These are phyloP conservation scores for Chondrus crispus DNA, from an alignment of 23 red algal genomes.

Conservation along the genomic window DNA sequence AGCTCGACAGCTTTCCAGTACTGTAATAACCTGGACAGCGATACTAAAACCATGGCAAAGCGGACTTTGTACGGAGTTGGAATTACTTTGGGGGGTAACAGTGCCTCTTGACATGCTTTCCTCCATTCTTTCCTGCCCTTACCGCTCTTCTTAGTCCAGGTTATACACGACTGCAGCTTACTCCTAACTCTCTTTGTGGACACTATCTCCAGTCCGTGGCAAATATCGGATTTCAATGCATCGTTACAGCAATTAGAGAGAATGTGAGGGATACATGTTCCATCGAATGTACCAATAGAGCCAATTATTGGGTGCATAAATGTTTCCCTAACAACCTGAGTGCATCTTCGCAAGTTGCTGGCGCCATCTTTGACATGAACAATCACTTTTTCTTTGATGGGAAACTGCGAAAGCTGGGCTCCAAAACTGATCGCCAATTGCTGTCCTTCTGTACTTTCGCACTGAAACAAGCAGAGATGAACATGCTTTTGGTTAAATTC, in stretches of 20 bases:
- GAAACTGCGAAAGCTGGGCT: not conserved
- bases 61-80: not conserved
- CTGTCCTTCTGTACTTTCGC: not conserved
- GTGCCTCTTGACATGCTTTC: not conserved
- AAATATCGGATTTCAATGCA: not conserved
- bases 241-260: not conserved
- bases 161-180: not conserved
- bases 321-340: not conserved
- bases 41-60: not conserved
- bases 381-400: not conserved
- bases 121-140: not conserved
- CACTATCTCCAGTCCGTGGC: not conserved
- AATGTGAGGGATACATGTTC: not conserved
- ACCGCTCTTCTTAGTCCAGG: not conserved
- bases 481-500: not conserved
- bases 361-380: not conserved
- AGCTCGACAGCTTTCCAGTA: not conserved
- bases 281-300: not conserved
- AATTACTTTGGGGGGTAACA: not conserved
- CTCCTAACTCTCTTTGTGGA: not conserved
- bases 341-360: not conserved
- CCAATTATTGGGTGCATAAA: not conserved
- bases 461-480: not conserved
- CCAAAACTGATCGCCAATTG: not conserved
- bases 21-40: not conserved